Percentiles rank a stretch among this genome's conserved stretches.
These are phyloP conservation scores for Hypomontagnella submonticulosa DNA, from an alignment of 495 filamentous ascomycete genomes.

Conservation along the genomic window DNA sequence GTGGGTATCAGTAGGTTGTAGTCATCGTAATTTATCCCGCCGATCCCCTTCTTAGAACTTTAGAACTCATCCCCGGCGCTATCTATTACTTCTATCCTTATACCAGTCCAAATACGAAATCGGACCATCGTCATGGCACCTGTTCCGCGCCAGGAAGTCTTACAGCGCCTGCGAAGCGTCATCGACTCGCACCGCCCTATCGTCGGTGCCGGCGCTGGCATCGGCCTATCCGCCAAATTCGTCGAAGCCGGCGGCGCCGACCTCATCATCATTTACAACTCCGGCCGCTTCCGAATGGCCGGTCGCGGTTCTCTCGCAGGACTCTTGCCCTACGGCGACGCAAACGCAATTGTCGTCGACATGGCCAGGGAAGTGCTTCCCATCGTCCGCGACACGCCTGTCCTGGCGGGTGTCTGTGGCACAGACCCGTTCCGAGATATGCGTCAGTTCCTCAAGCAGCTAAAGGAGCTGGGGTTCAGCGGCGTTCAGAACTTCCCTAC, in stretches of 20 bases:
- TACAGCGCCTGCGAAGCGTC: constrained; percentile 63
- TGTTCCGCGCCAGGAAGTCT: constrained; percentile 64
- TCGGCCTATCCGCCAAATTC: constrained; percentile 76
- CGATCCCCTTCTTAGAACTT: no score
- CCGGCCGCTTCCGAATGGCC: constrained; percentile 78
- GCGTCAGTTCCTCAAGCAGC: constrained; percentile 64
- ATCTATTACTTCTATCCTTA: no score
- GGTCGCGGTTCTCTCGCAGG: constrained; percentile 76
- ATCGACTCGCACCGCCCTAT: constrained; percentile 66
- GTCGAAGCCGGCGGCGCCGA: constrained; percentile 74
- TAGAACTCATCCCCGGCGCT: no score
- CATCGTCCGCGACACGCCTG: constrained; percentile 67
- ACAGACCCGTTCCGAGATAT: constrained; percentile 73
- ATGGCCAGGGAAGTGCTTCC: constrained; percentile 73
- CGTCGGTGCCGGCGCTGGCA: constrained; percentile 76
- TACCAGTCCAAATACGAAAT: neutral
- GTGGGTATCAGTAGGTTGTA: no score
- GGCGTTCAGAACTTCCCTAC: constrained; percentile 81
- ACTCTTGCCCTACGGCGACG: constrained; percentile 77
- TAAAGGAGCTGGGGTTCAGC: constrained; percentile 68
- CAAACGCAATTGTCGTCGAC: constrained; percentile 73
- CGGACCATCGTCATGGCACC: constrained; percentile 43
- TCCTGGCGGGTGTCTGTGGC: constrained; percentile 74
- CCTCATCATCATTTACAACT: constrained; percentile 78
- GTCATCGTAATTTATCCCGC: no score